phyloP scores from a whole-genome alignment of 495 filamentous ascomycete species.

The Xylaria castorea region DNA sequence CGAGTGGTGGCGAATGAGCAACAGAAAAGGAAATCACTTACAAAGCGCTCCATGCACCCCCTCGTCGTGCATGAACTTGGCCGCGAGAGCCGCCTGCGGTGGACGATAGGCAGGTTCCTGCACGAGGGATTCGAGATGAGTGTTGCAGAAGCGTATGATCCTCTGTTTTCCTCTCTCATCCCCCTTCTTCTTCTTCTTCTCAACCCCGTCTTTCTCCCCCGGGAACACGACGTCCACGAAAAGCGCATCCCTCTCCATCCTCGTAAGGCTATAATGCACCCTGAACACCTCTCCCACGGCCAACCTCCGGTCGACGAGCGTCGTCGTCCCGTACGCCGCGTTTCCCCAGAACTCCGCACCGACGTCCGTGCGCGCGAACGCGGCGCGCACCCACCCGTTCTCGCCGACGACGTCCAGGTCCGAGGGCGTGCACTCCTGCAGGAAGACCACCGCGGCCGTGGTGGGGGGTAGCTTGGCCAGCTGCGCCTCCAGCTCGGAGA shows the following conservation, averaged over 20 bases:
- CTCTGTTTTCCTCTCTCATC: slow-evolving; percentile 3
- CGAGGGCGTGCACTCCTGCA: slow-evolving; percentile 56
- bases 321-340: slow-evolving; percentile 56
- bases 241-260: slow-evolving; percentile 58
- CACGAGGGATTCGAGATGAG: slow-evolving; percentile 61
- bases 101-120: slow-evolving; percentile 50
- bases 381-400: slow-evolving; percentile 50
- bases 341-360: slow-evolving; percentile 41
- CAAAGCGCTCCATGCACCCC: slow-evolving; percentile 42
- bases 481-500: slow-evolving; percentile 48
- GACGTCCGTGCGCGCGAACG: slow-evolving; percentile 58
- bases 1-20: too few species aligned
- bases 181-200: too few species aligned
- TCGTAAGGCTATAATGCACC: slow-evolving; percentile 49
- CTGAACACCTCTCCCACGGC: slow-evolving; percentile 51
- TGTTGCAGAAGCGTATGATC: slow-evolving; percentile 56
- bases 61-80: slow-evolving; percentile 44
- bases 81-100: slow-evolving; percentile 50
- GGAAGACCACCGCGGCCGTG: slow-evolving; percentile 50
- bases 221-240: slow-evolving; percentile 50
- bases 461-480: neutral
- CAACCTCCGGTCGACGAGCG: slow-evolving; percentile 55
- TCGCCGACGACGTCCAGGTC: slow-evolving; percentile 51
- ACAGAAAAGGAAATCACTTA: neutral
- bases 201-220: slow-evolving; percentile 27